These are phyloP conservation scores for Aquilaria sinensis DNA, from an alignment of 345 rosid species.

Conservation along the genomic window DNA sequence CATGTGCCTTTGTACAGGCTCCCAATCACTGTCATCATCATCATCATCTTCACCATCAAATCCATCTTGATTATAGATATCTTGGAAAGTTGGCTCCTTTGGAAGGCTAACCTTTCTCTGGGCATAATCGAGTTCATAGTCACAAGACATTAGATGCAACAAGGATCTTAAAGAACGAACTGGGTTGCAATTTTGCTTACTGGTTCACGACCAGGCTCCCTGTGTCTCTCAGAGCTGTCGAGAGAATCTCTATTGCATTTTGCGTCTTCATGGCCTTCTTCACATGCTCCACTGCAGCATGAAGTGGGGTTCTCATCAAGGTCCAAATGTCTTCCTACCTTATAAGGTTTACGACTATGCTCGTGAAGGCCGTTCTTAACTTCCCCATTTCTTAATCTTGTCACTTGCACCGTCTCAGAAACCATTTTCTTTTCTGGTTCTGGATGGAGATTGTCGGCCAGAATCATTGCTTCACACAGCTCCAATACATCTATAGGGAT, in stretches of 20 bases:
- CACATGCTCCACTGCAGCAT: slow-evolving; percentile 15
- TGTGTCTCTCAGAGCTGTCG: slow-evolving; percentile 21
- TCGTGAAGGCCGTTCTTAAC: slow-evolving; percentile 25
- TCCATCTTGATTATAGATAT: slow-evolving; percentile 42
- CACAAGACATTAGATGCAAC: slow-evolving; percentile 1
- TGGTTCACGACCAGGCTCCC: slow-evolving; percentile 24
- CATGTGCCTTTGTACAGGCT: slow-evolving; percentile 51
- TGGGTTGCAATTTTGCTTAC: slow-evolving; percentile 24
- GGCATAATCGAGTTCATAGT: slow-evolving; percentile 5
- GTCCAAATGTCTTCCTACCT: slow-evolving; percentile 26
- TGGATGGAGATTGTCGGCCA: not conserved
- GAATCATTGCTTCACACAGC: slow-evolving; percentile 4
- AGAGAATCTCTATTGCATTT: slow-evolving; percentile 11
- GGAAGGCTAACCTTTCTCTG: slow-evolving; percentile 45
- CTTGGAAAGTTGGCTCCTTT: slow-evolving; percentile 68
- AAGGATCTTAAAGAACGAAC: slow-evolving; percentile 2
- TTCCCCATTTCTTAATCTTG: slow-evolving; percentile 30
- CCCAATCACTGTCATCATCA: slow-evolving; percentile 95
- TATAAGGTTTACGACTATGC: slow-evolving; percentile 20
- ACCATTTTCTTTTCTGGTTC: slow-evolving; percentile 33
- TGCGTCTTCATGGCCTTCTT: slow-evolving; percentile 22
- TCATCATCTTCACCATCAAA: slow-evolving; percentile 56
- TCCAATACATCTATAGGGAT: not conserved
- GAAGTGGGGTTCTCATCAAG: slow-evolving; percentile 26
- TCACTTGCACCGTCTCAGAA: slow-evolving; percentile 38